Percentiles rank a stretch among this genome's conserved stretches.
phyloP scores from a whole-genome alignment of 495 filamentous ascomycete species.

The Venustampulla echinocandica region DNA sequence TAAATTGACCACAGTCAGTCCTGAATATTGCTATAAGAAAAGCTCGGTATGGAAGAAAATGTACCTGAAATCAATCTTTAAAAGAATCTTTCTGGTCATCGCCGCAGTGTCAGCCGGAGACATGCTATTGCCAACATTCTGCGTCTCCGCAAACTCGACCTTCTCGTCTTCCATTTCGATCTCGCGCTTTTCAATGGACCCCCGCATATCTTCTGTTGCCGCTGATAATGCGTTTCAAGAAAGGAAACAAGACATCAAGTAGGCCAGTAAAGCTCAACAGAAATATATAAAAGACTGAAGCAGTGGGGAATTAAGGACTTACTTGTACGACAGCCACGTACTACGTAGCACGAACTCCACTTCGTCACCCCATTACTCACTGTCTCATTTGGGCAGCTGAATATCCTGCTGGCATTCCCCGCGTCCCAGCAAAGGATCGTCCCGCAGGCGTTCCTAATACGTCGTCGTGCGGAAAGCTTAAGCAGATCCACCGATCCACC shows the following conservation, averaged over 20 bases:
- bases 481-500: no score
- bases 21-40: conserved; percentile 2
- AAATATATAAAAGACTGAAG: no score
- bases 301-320: no score
- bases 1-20: conserved; percentile 10
- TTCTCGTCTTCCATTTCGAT: conserved; percentile 3
- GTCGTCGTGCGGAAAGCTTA: no score
- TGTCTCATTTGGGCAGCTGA: no score
- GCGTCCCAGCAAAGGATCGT: no score
- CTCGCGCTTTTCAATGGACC: conserved; percentile 1
- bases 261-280: no score
- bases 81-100: conserved; percentile 36
- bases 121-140: conserved; percentile 19
- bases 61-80: conserved; percentile 48
- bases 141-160: not conserved
- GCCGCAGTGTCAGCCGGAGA: conserved; percentile 11
- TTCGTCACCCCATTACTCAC: no score
- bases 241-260: conserved; percentile 6
- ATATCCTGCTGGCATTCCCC: no score
- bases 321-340: no score
- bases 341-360: no score
- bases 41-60: not conserved
- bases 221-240: conserved; percentile 1
- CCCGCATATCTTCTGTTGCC: conserved; percentile 3
- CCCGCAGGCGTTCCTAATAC: no score